These are phyloP conservation scores for Botrytis aclada DNA, from an alignment of 2,329 filamentous ascomycete genomes.

Conservation along the genomic window DNA sequence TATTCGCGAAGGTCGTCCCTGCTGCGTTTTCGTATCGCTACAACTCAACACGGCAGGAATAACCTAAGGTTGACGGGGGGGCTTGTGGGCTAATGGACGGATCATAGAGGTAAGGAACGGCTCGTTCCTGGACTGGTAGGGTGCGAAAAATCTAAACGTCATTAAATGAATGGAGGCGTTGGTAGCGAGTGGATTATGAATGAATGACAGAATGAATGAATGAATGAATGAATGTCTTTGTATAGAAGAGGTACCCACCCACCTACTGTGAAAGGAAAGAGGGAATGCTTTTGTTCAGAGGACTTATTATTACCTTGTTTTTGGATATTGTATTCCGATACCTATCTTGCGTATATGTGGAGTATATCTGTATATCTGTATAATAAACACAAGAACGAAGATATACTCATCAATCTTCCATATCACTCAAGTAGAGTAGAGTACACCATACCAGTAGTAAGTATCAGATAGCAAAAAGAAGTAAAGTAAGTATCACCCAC, in stretches of 20 bases:
- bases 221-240: background rate
- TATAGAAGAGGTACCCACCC: too few species aligned
- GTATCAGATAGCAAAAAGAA: too few species aligned
- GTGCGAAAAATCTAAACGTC: background rate
- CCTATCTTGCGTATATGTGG: background rate
- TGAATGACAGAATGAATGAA: background rate
- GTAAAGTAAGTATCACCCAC: too few species aligned
- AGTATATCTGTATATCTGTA: too few species aligned
- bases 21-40: background rate
- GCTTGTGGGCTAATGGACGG: too few species aligned
- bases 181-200: background rate
- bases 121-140: too few species aligned
- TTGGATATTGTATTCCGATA: background rate
- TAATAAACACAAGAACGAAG: background rate
- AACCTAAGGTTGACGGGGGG: background rate
- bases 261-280: too few species aligned
- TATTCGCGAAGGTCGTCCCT: background rate
- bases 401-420: background rate
- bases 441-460: too few species aligned
- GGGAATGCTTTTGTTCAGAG: too few species aligned
- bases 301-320: too few species aligned
- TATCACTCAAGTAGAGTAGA: too few species aligned
- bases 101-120: too few species aligned
- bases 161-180: background rate
- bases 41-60: background rate